Evolutionary conservation across 495 filamentous ascomycete genomes (phyloP), one percentile per base, ranked within the genome.

Genomic region (Aspergillus heteromorphus): DNA sequence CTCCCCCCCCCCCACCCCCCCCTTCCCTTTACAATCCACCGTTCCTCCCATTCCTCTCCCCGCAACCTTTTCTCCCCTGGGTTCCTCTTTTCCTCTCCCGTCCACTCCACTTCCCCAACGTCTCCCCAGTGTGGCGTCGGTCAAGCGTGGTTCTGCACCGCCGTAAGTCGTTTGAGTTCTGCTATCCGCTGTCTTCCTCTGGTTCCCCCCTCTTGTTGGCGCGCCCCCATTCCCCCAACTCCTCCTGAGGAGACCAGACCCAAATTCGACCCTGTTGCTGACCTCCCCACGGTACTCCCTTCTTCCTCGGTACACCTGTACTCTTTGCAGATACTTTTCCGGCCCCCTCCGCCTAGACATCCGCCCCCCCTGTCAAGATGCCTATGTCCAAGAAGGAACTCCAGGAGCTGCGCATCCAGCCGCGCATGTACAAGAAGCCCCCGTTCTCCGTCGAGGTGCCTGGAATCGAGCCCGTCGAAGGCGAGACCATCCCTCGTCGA

Each of bases 401-500:
- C 38, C 82, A 80, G 75, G 75, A 82, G 60, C 58, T 74, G 51
- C 58, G 76, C 60, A 65, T 88, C 48, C 81, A 86, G 63, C 89
- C 89, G 49, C 80, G 78, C 58, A 82, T 85, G 70, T 41, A 48
- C 53, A 76, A 74, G 65, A 76, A 73, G 61, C 62, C 65, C 5
- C 90, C 89, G 20, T 95, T 88, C 78, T 83, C 85, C 21, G 82
- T 95, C 61, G 89, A 96, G 60, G 87, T 82, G 14, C 84, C 92
- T 14, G 87, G 85, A 54, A 79, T 75, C 58, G 73, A 84, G 63
- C 79, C 83, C 54, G 79, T 88, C 59, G 77, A 88, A 40, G 93
- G 93, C 63, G 92, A 98, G 77, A 97, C 93, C 1, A 87, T 92
- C 52, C 90, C 93, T 7, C 87, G 92, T 56, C 83, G 92, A 51